Evolutionary conservation across 2,329 filamentous ascomycete species (phyloP), one percentile per base, ranked within the genome.

Genomic region (Leptographium lundbergii): DNA sequence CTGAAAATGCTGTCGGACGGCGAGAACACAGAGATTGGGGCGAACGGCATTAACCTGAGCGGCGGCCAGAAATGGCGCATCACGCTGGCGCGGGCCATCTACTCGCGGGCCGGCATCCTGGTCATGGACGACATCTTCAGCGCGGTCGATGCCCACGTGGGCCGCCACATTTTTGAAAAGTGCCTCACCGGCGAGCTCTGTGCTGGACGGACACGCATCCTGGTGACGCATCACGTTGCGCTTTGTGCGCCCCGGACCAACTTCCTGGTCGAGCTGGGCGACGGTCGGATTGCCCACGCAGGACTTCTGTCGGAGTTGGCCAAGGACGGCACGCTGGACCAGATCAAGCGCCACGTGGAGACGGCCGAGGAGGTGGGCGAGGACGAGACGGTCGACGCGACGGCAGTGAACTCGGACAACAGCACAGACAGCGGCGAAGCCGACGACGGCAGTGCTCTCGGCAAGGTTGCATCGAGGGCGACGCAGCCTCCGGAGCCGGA

Each of bases 41-140:
- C 88, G 3, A 91, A 92, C 62, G 89, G 89, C 7, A 88, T 94
- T 65, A 91, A 92, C 65, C 75, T 95, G 7, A 90, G 86, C 62
- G 89, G 90, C 62, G 90, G 89, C 0, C 89, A 95, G 70, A 84
- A 88, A 66, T 91, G 89, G 87, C 81, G 89, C 57, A 80, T 94
- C 36, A 89, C 87, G 0, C 83, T 95, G 64, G 89, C 89, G 2
- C 78, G 89, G 54, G 88, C 89, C 0, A 75, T 94, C 22, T 94
- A 94, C 69, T 91, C 88, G 2, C 78, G 88, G 17, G 88, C 87
- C 1, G 85, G 86, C 0, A 85, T 91, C 62, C 74, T 95, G 6
- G 75, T 94, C 22, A 77, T 94, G 66, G 89, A 95, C 68, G 89
- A 95, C 67, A 88, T 92, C 48, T 91, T 95, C 69, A 89, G 86